phyloP scores from a whole-genome alignment of 106 monocot species.

The Dendrobium officinale region DNA sequence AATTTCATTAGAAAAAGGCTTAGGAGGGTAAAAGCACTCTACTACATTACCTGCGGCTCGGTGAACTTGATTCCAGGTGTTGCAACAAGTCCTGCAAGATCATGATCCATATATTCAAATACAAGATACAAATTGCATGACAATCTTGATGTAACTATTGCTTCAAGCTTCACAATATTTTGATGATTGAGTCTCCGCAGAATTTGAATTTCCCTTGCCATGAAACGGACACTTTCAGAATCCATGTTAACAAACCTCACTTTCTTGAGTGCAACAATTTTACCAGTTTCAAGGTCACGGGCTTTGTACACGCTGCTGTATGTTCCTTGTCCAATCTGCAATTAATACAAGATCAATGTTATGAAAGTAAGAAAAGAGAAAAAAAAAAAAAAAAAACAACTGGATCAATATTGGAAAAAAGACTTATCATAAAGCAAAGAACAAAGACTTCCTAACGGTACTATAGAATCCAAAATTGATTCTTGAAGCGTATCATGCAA shows the following conservation, averaged over 20 bases:
- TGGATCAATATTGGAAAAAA: background rate
- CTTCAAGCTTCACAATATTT: slow-evolving; percentile 69
- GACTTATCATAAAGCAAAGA: background rate
- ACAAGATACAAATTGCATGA: slow-evolving; percentile 55
- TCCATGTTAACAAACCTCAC: slow-evolving; percentile 67
- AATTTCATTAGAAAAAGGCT: background rate
- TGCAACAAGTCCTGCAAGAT: slow-evolving; percentile 56
- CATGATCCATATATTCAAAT: slow-evolving; percentile 80
- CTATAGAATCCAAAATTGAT: background rate
- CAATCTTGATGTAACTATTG: slow-evolving; percentile 48
- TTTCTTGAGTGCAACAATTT: slow-evolving; percentile 69
- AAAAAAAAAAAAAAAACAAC: background rate
- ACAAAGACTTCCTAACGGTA: background rate
- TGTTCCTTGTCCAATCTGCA: slow-evolving; percentile 79
- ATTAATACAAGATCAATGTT: background rate
- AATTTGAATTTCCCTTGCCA: slow-evolving; percentile 67
- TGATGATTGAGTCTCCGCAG: slow-evolving; percentile 62
- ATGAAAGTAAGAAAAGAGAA: too few relatives aligned
- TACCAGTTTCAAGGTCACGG: slow-evolving; percentile 59
- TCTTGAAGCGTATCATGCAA: background rate
- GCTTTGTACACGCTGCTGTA: slow-evolving; percentile 71
- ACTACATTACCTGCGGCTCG: slow-evolving; percentile 42
- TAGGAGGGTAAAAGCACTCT: background rate
- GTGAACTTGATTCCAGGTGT: slow-evolving; percentile 54
- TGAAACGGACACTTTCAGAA: slow-evolving; percentile 64